Evolutionary conservation across 495 filamentous ascomycete species (phyloP).

Genomic region (Hypoxylon fragiforme): DNA sequence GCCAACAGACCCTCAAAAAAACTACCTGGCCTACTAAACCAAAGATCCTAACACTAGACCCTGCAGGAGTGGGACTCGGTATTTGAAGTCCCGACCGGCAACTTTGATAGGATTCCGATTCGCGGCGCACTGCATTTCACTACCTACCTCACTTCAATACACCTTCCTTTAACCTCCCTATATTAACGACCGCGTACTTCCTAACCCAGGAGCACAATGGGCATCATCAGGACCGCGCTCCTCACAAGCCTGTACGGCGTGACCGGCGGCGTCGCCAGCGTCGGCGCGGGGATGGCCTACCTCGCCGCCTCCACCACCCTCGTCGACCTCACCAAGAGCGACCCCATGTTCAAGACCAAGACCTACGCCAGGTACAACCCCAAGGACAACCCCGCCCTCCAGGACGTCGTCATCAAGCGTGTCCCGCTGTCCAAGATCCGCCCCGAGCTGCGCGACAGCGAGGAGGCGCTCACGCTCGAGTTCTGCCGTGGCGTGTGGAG

Average conservation of each 20-base stretch:
- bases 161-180: background rate
- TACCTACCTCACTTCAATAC: background rate
- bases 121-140: too few species aligned
- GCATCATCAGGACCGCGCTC: constrained; percentile 47
- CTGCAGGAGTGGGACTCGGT: too few species aligned
- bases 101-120: too few species aligned
- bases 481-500: constrained; percentile 71
- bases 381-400: constrained; percentile 59
- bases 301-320: constrained; percentile 37
- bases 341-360: constrained; percentile 63
- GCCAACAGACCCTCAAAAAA: too few species aligned
- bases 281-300: constrained; percentile 38
- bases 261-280: constrained; percentile 32
- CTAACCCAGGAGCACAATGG: constrained; percentile 41
- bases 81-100: too few species aligned
- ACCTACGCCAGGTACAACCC: constrained; percentile 63
- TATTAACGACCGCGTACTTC: too few species aligned
- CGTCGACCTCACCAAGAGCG: constrained; percentile 53
- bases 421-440: constrained; percentile 66
- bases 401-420: constrained; percentile 64
- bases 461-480: constrained; percentile 61
- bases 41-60: too few species aligned
- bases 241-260: constrained; percentile 45
- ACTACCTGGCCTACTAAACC: too few species aligned
- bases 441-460: constrained; percentile 63